A percentile compares a stretch with the other conserved stretches of the same genome.
Conservation (phyloP, 352 stramenopile species). For the Pythium angustatum region DNA sequence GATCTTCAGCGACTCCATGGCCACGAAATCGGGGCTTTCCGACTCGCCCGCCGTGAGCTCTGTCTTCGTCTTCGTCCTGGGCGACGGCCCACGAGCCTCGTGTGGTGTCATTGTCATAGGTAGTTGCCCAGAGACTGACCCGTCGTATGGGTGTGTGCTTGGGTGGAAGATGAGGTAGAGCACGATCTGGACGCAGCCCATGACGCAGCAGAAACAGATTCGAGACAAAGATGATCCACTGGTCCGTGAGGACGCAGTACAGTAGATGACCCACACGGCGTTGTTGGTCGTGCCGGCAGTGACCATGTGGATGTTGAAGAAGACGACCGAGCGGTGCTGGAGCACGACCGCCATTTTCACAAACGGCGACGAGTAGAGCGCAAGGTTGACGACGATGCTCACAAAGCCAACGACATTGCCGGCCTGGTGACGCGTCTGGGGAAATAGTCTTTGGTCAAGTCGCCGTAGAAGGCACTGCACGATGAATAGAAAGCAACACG, state of each 20-base stretch:
- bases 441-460: constrained; percentile 43
- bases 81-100: no score
- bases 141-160: constrained; percentile 37
- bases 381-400: constrained; percentile 36
- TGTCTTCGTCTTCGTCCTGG: neutral
- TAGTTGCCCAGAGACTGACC: neutral
- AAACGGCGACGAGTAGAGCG: constrained; percentile 59
- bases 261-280: constrained; percentile 58
- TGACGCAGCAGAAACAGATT: constrained; percentile 41
- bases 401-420: constrained; percentile 41
- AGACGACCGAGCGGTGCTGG: constrained; percentile 46
- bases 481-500: no score
- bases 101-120: no score
- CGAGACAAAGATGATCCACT: constrained; percentile 62
- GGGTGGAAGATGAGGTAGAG: constrained; percentile 55
- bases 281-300: constrained; percentile 55
- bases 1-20: neutral
- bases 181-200: constrained; percentile 38
- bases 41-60: neutral
- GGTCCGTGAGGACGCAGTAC: constrained; percentile 33
- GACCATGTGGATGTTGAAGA: constrained; percentile 62
- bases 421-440: constrained; percentile 35
- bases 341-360: constrained; percentile 49
- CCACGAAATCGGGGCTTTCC: neutral
- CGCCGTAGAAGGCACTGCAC: constrained; percentile 53